Evolutionary conservation across 2,329 filamentous ascomycete species (phyloP), one percentile per base, ranked within the genome.

Genomic region (Fusarium sp.): DNA sequence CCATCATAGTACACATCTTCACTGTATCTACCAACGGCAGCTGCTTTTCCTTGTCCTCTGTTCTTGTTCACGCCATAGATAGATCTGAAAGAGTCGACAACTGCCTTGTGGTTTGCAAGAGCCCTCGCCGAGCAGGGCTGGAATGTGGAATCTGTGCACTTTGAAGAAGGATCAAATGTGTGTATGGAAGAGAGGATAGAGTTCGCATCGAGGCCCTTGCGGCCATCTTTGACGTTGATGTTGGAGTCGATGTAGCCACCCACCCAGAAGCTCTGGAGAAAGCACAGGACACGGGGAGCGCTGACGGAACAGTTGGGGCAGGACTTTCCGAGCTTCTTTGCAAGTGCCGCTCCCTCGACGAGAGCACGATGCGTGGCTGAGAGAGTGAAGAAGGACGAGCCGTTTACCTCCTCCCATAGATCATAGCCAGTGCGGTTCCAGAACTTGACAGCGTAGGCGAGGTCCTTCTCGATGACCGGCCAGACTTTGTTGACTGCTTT

Each of bases 321-420:
- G 6, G 83, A 83, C 39, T 84, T 82, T 19, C 87, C 87, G 6
- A 94, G 81, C 23, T 81, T 80, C n/a, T 78, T 77, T 3, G 92
- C 91, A n/a, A 94, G 83, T 3, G 83, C 81, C 55, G 83, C 86
- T 14, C 92, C 92, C 77, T 91, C 87, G 6, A 88, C 81, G 7
- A 88, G 80, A n/a, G 87, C 82, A 73, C 61, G 67, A 76, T 94
- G 88, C 53, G 91, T 87, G 20, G 85, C 85, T 5, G 88, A 86
- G 27, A 88, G 80, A 0, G 92, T 94, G 78, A 94, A 95, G 81
- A 93, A 94, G 0, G 90, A 93, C 22, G 86, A 88, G 49, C 91
- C 90, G n/a, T 83, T 80, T 11, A 93, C 86, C 75, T 94, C 92
- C 75, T 94, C 92, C 92, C 92, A 94, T 1, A 95, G 83, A 75